Conservation (phyloP, 2,329 filamentous ascomycete genomes). For the Alternaria dauci region DNA sequence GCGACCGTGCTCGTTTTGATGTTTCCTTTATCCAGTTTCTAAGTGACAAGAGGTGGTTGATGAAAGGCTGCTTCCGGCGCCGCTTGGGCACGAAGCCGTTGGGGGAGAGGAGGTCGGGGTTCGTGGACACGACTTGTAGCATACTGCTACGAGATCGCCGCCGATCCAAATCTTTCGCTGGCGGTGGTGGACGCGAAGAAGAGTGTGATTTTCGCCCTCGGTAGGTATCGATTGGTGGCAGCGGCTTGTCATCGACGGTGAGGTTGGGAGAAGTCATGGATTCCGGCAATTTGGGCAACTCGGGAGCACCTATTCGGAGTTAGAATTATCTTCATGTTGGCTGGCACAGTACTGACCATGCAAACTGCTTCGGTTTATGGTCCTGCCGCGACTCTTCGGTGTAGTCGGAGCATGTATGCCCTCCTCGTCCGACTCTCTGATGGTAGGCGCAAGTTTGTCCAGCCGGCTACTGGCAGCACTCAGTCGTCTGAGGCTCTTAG, state of each 20-base stretch:
- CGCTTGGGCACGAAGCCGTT: conserved; percentile 65
- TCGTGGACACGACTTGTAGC: conserved; percentile 80
- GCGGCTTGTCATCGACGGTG: conserved; percentile 55
- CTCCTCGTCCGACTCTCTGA: conserved; percentile 83
- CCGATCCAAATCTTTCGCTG: conserved; percentile 77
- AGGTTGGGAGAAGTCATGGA: conserved; percentile 53
- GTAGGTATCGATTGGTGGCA: conserved; percentile 81
- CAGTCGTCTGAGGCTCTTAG: conserved; percentile 78
- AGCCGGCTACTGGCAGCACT: conserved; percentile 90
- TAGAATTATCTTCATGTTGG: conserved; percentile 16
- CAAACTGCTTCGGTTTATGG: conserved; percentile 73
- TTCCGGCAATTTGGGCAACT: conserved; percentile 81
- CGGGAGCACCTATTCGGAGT: conserved; percentile 63
- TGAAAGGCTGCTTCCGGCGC: conserved; percentile 68
- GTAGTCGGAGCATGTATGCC: conserved; percentile 62
- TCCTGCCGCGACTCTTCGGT: conserved; percentile 76
- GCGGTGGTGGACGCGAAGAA: conserved; percentile 79
- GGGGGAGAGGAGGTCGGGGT: conserved; percentile 67
- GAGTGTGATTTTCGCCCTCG: conserved; percentile 78
- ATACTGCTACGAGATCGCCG: conserved; percentile 82
- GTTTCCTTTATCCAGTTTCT: conserved; percentile 78
- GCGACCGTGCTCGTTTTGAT: conserved; percentile 48
- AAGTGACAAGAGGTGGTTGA: conserved; percentile 71
- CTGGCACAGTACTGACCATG: conserved; percentile 41
- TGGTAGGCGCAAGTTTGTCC: conserved; percentile 78